These are phyloP conservation scores for Aspergillus aculeatinus DNA, from an alignment of 2,329 filamentous ascomycete species.

Conservation along the genomic window DNA sequence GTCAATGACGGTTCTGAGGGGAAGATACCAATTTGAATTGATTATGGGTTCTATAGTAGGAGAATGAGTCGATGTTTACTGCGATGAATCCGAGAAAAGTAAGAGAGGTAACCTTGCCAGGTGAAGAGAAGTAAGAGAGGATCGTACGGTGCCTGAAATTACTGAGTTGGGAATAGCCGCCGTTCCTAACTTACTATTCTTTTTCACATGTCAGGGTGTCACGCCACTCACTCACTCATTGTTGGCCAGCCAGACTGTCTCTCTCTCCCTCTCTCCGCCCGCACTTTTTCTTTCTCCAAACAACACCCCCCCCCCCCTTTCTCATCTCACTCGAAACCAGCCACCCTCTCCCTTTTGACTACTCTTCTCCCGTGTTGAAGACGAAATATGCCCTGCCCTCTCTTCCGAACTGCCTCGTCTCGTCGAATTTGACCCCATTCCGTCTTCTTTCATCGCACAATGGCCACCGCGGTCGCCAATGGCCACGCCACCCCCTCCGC, in stretches of 20 bases:
- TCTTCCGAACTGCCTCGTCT: slow-evolving; percentile 13
- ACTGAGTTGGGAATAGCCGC: neutral
- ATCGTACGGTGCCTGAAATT: slow-evolving; percentile 15
- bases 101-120: too few species aligned
- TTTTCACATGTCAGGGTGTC: slow-evolving; percentile 31
- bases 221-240: slow-evolving; percentile 28
- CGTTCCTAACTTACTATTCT: neutral
- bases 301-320: slow-evolving; percentile 1
- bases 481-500: slow-evolving; percentile 25
- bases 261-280: neutral
- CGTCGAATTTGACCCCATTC: slow-evolving; percentile 14
- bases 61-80: neutral
- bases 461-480: slow-evolving; percentile 26
- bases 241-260: neutral
- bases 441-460: slow-evolving; percentile 19
- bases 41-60: neutral
- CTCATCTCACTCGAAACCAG: slow-evolving; percentile 1
- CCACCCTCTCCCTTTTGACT: slow-evolving; percentile 1
- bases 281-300: slow-evolving; percentile 4
- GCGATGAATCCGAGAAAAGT: too few species aligned
- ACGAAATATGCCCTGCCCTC: slow-evolving; percentile 25
- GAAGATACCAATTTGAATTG: too few species aligned
- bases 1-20: too few species aligned
- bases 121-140: neutral
- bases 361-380: neutral